A percentile compares a stretch with the other conserved stretches of the same genome.
Conservation (phyloP, 805 yeast genomes). For the Saccharomycopsis synnaedendra region DNA sequence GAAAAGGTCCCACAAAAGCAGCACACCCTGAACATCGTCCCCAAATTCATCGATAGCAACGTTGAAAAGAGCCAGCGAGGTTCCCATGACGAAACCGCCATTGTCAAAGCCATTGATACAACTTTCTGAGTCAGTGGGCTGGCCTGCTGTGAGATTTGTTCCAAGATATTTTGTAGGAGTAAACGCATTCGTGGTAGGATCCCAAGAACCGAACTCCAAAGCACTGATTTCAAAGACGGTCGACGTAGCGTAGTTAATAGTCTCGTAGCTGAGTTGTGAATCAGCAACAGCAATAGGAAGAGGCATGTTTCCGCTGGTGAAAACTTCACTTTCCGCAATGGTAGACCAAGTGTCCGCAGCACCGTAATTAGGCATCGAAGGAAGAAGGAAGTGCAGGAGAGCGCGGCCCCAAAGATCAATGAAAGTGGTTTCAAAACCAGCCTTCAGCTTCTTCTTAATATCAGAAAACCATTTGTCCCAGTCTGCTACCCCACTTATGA, state of each 20-base stretch:
- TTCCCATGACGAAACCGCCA: slow-evolving; percentile 71
- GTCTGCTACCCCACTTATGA: slow-evolving; percentile 30
- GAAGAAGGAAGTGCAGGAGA: slow-evolving; percentile 29
- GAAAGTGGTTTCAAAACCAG: slow-evolving; percentile 54
- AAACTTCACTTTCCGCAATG: slow-evolving; percentile 36
- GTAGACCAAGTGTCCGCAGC: slow-evolving; percentile 33
- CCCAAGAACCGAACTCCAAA: slow-evolving; percentile 81
- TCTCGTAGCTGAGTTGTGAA: slow-evolving; percentile 5
- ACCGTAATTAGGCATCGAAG: slow-evolving; percentile 33
- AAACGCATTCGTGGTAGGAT: slow-evolving; percentile 57
- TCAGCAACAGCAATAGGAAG: slow-evolving; percentile 34
- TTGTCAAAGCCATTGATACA: slow-evolving; percentile 50
- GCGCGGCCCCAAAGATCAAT: slow-evolving; percentile 67
- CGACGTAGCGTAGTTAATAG: no score
- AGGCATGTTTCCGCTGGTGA: slow-evolving; percentile 34
- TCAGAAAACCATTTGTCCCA: slow-evolving; percentile 21
- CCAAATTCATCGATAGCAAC: slow-evolving; percentile 26
- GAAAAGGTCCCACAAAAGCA: slow-evolving; percentile 45
- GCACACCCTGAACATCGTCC: neutral
- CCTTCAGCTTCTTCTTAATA: slow-evolving; percentile 38
- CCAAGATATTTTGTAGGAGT: slow-evolving; percentile 62
- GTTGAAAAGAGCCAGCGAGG: slow-evolving; percentile 74
- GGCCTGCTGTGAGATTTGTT: slow-evolving; percentile 47
- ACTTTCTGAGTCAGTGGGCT: slow-evolving; percentile 29
- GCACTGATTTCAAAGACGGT: slow-evolving; percentile 38